Conservation (phyloP, 1,284 basidiomycete genomes). For the Xerocomus minutiporus region DNA sequence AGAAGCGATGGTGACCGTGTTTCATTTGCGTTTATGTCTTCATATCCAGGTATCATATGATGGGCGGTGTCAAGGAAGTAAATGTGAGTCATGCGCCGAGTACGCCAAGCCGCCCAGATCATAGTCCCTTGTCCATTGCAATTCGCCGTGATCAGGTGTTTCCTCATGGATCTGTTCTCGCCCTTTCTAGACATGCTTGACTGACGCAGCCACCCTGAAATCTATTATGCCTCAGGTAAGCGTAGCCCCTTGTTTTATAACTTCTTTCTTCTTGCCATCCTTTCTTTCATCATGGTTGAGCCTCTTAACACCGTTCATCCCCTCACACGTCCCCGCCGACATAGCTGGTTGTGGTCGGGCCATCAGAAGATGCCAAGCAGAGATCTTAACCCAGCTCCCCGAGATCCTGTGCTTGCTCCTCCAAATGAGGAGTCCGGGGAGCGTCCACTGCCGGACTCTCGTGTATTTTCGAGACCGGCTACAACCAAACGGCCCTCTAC, state of each 20-base stretch:
- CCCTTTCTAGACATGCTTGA: constrained; percentile 26
- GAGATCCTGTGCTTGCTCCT: constrained; percentile 17
- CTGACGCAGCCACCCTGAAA: constrained; percentile 30
- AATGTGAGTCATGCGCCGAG: constrained; percentile 25
- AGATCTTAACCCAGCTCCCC: constrained; percentile 14
- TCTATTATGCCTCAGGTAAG: constrained; percentile 31
- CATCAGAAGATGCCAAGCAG: constrained; percentile 21
- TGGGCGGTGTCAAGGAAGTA: constrained; percentile 26
- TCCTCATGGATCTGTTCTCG: constrained; percentile 11
- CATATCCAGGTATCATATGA: constrained; percentile 16
- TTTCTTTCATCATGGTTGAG: constrained; percentile 23
- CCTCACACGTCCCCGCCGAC: constrained; percentile 15
- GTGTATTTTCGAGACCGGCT: constrained; percentile 16
- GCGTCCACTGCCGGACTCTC: constrained; percentile 2
- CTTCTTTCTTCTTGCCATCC: constrained; percentile 9
- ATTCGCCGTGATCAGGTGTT: constrained; percentile 5
- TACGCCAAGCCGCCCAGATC: constrained; percentile 18
- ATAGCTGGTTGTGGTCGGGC: constrained; percentile 29
- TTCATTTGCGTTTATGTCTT: background rate
- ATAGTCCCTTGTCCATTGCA: constrained; percentile 3
- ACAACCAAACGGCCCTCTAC: constrained; percentile 22
- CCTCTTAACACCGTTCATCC: constrained; percentile 3
- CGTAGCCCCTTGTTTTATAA: constrained; percentile 13
- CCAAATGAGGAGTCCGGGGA: constrained; percentile 13
- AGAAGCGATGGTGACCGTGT: background rate